These are phyloP conservation scores for Celoporthe dispersa DNA, from an alignment of 2,329 filamentous ascomycete genomes.

Conservation along the genomic window DNA sequence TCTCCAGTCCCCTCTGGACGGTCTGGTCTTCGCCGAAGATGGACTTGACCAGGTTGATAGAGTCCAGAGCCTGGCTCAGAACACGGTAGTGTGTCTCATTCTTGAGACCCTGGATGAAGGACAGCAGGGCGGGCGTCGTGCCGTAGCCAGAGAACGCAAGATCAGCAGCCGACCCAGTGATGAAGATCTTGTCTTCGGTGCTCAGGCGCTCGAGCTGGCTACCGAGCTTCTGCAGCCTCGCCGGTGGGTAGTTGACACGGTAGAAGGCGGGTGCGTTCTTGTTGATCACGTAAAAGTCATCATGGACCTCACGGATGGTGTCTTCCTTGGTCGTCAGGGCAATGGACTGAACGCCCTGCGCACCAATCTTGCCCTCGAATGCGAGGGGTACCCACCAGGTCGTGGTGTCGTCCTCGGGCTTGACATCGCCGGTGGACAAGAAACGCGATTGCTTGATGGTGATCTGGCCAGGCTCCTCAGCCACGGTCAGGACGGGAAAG, in stretches of 20 bases:
- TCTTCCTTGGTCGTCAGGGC: constrained; percentile 78
- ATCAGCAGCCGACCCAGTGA: constrained; percentile 87
- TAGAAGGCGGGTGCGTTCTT: constrained; percentile 86
- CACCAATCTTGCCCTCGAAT: constrained; percentile 74
- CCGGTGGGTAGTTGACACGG: constrained; percentile 89
- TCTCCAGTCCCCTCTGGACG: constrained; percentile 73
- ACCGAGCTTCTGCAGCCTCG: constrained; percentile 79
- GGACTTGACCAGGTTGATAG: constrained; percentile 77
- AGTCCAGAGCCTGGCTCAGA: constrained; percentile 83
- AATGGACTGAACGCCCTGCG: constrained; percentile 64
- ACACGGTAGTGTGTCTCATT: constrained; percentile 85
- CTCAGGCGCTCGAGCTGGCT: constrained; percentile 75
- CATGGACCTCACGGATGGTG: constrained; percentile 73
- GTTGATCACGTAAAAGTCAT: constrained; percentile 93
- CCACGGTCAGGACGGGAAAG: constrained; percentile 85
- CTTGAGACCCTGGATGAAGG: constrained; percentile 83
- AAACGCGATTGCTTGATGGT: constrained; percentile 85
- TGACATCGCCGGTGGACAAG: constrained; percentile 87
- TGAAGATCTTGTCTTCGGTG: constrained; percentile 88
- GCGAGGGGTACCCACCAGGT: constrained; percentile 95
- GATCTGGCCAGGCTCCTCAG: constrained; percentile 83
- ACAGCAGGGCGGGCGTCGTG: constrained; percentile 78
- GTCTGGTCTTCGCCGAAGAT: constrained; percentile 79
- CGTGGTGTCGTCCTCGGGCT: constrained; percentile 87
- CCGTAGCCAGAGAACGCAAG: constrained; percentile 86